Percentiles rank a stretch among this genome's conserved stretches.
Conservation (phyloP, 2,329 filamentous ascomycete species). For the Plectosphaerella plurivora region DNA sequence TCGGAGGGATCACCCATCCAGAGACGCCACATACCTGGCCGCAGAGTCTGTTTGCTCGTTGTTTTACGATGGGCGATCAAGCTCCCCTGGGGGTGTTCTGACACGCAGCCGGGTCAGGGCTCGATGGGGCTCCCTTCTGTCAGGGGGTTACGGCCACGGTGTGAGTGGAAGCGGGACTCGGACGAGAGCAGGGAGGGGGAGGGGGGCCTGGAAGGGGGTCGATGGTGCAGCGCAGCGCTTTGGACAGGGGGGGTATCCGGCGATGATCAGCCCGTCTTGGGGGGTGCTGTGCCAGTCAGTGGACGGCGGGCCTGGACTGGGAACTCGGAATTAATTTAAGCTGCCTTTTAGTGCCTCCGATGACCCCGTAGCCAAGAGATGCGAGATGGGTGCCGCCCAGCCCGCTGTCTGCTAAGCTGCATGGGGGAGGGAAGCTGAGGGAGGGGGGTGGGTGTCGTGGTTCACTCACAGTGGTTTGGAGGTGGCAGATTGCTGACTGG, state of each 20-base stretch:
- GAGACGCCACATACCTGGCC: too few relatives aligned
- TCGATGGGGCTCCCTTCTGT: too few relatives aligned
- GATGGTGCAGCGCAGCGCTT: neutral
- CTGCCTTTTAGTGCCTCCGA: neutral
- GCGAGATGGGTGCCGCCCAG: neutral
- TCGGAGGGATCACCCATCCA: too few relatives aligned
- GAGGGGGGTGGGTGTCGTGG: neutral
- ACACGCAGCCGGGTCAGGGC: too few relatives aligned
- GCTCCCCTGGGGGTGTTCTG: too few relatives aligned
- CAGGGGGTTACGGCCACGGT: too few relatives aligned
- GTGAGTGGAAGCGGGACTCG: too few relatives aligned
- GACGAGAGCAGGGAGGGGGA: too few relatives aligned
- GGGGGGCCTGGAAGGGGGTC: neutral
- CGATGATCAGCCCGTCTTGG: neutral
- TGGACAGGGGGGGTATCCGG: neutral
- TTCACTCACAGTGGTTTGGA: too few relatives aligned
- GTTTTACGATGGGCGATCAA: too few relatives aligned
- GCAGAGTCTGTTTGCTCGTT: too few relatives aligned
- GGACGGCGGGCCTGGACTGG: neutral
- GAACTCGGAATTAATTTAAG: slow-evolving; percentile 2
- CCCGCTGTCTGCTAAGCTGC: neutral
- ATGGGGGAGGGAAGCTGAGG: neutral
- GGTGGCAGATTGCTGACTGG: neutral
- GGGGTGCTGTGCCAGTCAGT: neutral
- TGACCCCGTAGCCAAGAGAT: slow-evolving; percentile 1